Evolutionary conservation across 352 stramenopile genomes (phyloP).

Genomic region (Blastocystis sp.): DNA sequence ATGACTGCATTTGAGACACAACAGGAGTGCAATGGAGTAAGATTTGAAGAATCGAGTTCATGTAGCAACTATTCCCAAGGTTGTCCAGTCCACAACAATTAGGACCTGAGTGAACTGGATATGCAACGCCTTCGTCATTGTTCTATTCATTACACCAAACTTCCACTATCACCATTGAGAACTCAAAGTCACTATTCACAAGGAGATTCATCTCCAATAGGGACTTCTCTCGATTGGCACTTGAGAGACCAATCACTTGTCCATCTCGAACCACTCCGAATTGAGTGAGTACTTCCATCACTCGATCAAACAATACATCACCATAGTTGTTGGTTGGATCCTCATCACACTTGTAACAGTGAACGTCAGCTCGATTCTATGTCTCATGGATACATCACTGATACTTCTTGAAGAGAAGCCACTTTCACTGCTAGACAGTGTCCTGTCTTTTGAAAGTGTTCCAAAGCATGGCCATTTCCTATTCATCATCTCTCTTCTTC

Average conservation of each 20-base stretch:
- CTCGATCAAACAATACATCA: background rate
- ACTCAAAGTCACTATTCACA: constrained; percentile 95
- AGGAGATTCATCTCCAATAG: constrained; percentile 94
- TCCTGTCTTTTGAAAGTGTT: constrained; percentile 90
- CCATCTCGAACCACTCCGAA: constrained; percentile 77
- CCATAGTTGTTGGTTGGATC: constrained; percentile 21
- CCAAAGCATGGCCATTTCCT: constrained; percentile 89
- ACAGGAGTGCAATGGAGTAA: constrained; percentile 73
- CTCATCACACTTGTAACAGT: constrained; percentile 37
- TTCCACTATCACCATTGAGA: constrained; percentile 76
- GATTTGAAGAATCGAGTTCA: constrained; percentile 94
- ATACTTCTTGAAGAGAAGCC: constrained; percentile 76
- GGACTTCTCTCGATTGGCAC: constrained; percentile 96
- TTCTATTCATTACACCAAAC: constrained; percentile 73
- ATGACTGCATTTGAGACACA: background rate
- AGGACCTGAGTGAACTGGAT: constrained; percentile 83
- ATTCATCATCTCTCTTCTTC: constrained; percentile 92
- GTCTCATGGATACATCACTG: background rate
- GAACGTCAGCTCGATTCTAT: constrained; percentile 17
- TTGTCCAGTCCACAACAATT: constrained; percentile 94
- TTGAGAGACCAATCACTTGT: constrained; percentile 83
- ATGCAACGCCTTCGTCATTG: constrained; percentile 89
- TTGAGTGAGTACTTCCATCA: background rate
- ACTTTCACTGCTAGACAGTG: constrained; percentile 96
- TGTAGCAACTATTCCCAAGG: constrained; percentile 99